phyloP scores from a whole-genome alignment of 306 rosid genomes.

The Lathyrus sativus region DNA sequence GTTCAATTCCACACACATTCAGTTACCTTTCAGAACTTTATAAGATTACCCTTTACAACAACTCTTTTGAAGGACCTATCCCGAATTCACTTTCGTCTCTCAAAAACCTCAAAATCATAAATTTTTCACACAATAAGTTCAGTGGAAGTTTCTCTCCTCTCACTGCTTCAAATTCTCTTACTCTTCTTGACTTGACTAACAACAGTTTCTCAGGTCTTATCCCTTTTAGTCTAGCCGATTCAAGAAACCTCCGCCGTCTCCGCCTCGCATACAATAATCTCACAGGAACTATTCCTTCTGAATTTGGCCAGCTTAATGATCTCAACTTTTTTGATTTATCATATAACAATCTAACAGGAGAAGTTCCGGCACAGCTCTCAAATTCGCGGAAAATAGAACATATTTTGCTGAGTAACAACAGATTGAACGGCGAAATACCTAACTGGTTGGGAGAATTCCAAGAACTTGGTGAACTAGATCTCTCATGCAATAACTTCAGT shows the following conservation, averaged over 20 bases:
- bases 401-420: constrained; percentile 66
- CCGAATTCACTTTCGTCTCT: constrained; percentile 68
- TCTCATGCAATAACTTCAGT: constrained; percentile 70
- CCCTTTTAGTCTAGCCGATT: constrained; percentile 62
- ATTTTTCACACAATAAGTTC: constrained; percentile 80
- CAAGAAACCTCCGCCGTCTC: constrained; percentile 69
- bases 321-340: constrained; percentile 87
- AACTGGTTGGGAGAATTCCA: constrained; percentile 67
- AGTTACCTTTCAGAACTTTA: constrained; percentile 71
- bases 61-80: constrained; percentile 91
- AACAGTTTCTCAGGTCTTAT: constrained; percentile 90
- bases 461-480: constrained; percentile 83
- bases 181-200: constrained; percentile 81
- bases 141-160: constrained; percentile 77
- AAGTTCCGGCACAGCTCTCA: constrained; percentile 57
- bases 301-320: constrained; percentile 57
- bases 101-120: constrained; percentile 75
- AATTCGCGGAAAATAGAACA: constrained; percentile 67
- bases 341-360: constrained; percentile 69
- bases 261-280: constrained; percentile 79
- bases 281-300: constrained; percentile 63
- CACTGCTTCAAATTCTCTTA: constrained; percentile 62
- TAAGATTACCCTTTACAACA: constrained; percentile 84
- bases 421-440: constrained; percentile 58
- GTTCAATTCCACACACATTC: constrained; percentile 82